Evolutionary conservation across 129 eudicot species (phyloP), one percentile per base, ranked within the genome.

Genomic region (Helianthus tuberosus): DNA sequence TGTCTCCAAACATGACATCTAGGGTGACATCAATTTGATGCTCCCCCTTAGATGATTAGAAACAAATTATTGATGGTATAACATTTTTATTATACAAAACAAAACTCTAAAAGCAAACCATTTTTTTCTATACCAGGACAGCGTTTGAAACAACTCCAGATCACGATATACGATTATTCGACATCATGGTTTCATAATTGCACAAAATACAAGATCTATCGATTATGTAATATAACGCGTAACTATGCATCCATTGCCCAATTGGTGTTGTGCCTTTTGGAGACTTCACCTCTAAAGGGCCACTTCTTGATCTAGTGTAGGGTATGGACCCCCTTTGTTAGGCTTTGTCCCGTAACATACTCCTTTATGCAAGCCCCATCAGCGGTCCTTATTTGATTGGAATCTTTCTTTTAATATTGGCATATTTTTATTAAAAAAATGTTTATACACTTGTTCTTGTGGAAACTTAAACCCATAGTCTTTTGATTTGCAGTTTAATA

Each of bases 1-100:
- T 66, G 80, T 67, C 74, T 67, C 61, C 35, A 43, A 76, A 71
- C 15, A 78, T 78, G 77, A 78, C 82, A 71, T 62, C 51, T 51
- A 38, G 72, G 67, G 16, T 71, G 72, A 71, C 82, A 64, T 78
- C 74, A 76, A 54, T 76, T 12, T 43, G 17, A 55, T 66, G 5
- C 23, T 52, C 76, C 59, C 29, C 4, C 60, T 64, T 64, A 16
- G 64, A 27, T 23, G 8, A 71, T 54, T 55, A 71, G 49, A 71
- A 17, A 38, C 8, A 54, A 3, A 17, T 12, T 16, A 54, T 17
- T 49, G 35, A 20, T 17, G 35, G 5, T 61, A 32, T 4, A 16
- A 5, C 12, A 3, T 10, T 65, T 43, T 3, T 9, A 8, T n/a
- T 64, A 17, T 39, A 65, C 69, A 64, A 64, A 64, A 64, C 4